These are phyloP conservation scores for Camellia lanceoleosa DNA, from an alignment of 148 eudicot species.

Conservation along the genomic window DNA sequence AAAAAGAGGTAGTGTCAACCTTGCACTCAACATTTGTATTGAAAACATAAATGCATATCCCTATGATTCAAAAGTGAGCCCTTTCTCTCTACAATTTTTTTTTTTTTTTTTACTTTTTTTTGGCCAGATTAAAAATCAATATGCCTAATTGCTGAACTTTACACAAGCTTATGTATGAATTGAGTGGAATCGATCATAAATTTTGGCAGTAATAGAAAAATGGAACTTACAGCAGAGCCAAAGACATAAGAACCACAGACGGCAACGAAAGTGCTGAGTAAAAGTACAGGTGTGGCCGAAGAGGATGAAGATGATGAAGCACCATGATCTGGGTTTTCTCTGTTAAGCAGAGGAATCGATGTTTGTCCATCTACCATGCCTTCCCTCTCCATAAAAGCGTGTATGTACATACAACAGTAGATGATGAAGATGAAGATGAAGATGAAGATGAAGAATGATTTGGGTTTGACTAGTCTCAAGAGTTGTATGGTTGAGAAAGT, in stretches of 20 bases:
- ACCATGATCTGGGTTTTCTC: background rate
- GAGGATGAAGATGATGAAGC: background rate
- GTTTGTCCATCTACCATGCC: conserved; percentile 4
- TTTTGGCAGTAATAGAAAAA: background rate
- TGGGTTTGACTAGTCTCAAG: background rate
- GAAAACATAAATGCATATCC: too few relatives aligned
- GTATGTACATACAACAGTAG: too few relatives aligned
- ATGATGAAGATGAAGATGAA: background rate
- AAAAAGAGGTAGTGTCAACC: too few relatives aligned
- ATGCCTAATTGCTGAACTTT: background rate
- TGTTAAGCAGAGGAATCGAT: conserved; percentile 16
- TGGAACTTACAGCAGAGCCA: conserved; percentile 65
- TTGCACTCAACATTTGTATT: too few relatives aligned
- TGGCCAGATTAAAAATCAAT: too few relatives aligned
- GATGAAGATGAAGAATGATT: background rate
- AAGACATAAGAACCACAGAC: conserved; percentile 74
- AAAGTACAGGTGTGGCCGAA: conserved; percentile 37
- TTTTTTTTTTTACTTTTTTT: too few relatives aligned
- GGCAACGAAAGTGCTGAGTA: conserved; percentile 62
- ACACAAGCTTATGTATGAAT: background rate
- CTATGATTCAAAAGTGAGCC: too few relatives aligned
- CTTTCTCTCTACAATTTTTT: too few relatives aligned
- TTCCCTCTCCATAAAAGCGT: background rate
- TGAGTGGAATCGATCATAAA: background rate
- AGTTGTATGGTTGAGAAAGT: too few relatives aligned